Percentiles rank a stretch among this genome's conserved stretches.
These are phyloP conservation scores for Silene coronaria DNA, from an alignment of 179 eudicot genomes.

Conservation along the genomic window DNA sequence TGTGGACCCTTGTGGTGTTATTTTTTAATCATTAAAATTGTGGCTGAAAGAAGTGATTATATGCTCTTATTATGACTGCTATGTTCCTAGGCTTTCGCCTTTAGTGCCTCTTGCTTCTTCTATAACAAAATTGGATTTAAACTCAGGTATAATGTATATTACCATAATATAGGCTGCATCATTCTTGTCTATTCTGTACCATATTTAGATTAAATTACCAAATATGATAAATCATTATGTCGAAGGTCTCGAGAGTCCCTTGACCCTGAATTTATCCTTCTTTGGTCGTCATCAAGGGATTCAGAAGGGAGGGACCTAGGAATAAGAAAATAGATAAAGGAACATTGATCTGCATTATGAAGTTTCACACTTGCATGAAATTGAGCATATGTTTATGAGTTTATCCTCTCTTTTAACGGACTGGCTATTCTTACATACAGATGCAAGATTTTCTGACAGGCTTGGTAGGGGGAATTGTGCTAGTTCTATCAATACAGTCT, in stretches of 20 bases:
- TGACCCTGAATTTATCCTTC: background rate
- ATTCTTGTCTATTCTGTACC: background rate
- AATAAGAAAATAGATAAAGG: background rate
- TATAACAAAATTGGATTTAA: background rate
- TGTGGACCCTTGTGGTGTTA: conserved; percentile 1
- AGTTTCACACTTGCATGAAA: background rate
- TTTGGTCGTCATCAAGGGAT: background rate
- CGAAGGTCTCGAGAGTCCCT: background rate
- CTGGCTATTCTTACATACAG: conserved; percentile 33
- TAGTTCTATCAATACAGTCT: conserved; percentile 60
- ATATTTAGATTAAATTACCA: background rate
- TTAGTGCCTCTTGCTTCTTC: background rate
- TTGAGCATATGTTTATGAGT: background rate
- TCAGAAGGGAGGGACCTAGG: background rate
- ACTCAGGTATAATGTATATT: background rate
- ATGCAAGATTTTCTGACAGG: conserved; percentile 54
- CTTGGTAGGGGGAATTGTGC: conserved; percentile 62
- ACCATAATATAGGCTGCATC: background rate
- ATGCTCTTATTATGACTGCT: background rate
- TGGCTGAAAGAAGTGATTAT: background rate
- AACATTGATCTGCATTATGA: background rate
- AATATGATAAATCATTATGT: background rate
- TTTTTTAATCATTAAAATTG: background rate
- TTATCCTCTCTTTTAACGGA: background rate
- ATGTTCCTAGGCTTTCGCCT: background rate